Evolutionary conservation across 208 protist genomes (phyloP).

Genomic region (Leishmania gerbilli): DNA sequence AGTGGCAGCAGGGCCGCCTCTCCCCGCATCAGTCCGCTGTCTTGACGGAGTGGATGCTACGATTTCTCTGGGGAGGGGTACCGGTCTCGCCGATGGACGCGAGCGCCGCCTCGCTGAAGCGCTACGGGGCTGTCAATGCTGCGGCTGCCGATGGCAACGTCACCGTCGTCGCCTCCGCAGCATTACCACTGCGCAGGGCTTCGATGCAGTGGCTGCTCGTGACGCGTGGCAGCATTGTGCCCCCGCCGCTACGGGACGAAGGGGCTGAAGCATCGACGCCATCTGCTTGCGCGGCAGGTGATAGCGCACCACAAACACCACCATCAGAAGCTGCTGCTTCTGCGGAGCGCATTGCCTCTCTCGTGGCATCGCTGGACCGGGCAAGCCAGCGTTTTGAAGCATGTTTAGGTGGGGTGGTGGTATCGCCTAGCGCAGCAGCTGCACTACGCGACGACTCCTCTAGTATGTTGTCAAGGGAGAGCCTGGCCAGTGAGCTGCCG

Average conservation of each 20-base stretch:
- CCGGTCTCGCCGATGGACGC: not conserved
- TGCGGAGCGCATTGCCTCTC: constrained; percentile 8
- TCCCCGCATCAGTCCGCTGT: not conserved
- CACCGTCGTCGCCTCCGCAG: not conserved
- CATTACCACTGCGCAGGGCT: constrained; percentile 6
- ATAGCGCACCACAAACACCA: not conserved
- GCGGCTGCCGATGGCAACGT: not conserved
- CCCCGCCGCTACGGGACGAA: not conserved
- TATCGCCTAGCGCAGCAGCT: not conserved
- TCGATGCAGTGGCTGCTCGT: constrained; percentile 11
- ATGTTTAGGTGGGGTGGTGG: not conserved
- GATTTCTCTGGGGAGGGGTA: constrained; percentile 8
- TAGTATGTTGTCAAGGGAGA: not conserved
- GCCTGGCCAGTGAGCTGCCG: not conserved
- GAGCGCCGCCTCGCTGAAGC: not conserved
- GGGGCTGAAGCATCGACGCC: not conserved
- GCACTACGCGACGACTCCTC: not conserved
- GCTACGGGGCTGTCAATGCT: not conserved
- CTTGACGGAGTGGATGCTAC: constrained; percentile 15
- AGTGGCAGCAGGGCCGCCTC: constrained; percentile 23
- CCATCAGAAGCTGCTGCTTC: not conserved
- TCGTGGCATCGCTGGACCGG: not conserved
- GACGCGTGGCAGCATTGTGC: constrained; percentile 11
- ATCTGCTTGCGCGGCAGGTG: too few relatives aligned
- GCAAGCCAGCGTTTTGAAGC: not conserved